phyloP scores from a whole-genome alignment of 345 rosid genomes.

The Combretum micranthum region DNA sequence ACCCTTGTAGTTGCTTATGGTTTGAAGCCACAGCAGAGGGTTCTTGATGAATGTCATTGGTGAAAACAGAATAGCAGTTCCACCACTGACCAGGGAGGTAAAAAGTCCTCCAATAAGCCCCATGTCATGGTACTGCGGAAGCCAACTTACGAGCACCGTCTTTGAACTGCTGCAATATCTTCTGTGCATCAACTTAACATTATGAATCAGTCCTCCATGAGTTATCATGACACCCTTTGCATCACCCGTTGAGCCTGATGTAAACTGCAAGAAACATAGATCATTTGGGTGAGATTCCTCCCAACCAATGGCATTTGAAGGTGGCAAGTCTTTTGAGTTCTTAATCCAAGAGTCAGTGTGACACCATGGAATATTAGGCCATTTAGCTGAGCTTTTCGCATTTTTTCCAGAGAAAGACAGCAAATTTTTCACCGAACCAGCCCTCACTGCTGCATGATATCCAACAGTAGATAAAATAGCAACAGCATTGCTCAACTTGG shows the following conservation, averaged over 20 bases:
- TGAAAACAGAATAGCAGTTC: constrained; percentile 49
- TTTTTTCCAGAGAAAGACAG: constrained; percentile 33
- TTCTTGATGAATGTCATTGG: constrained; percentile 53
- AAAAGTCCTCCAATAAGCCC: constrained; percentile 70
- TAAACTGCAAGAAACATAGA: constrained; percentile 58
- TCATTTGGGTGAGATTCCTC: constrained; percentile 35
- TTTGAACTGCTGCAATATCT: constrained; percentile 50
- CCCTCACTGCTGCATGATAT: constrained; percentile 57
- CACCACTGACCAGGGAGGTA: constrained; percentile 59
- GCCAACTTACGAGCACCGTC: constrained; percentile 60
- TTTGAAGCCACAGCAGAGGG: constrained; percentile 60
- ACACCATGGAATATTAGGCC: constrained; percentile 67
- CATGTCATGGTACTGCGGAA: constrained; percentile 77
- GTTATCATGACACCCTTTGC: constrained; percentile 69
- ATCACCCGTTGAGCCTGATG: constrained; percentile 70
- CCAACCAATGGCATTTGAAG: constrained; percentile 3
- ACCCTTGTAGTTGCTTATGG: constrained; percentile 41
- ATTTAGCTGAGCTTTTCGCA: constrained; percentile 23
- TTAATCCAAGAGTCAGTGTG: constrained; percentile 63
- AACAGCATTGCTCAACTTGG: constrained; percentile 42
- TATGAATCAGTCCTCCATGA: constrained; percentile 57
- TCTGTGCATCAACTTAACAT: constrained; percentile 52
- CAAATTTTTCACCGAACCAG: constrained; percentile 45
- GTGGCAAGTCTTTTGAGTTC: constrained; percentile 20
- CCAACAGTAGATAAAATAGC: constrained; percentile 51